Percentiles rank a stretch among this genome's conserved stretches.
These are phyloP conservation scores for Dillenia turbinata DNA, from an alignment of 164 flowering plant species.

Conservation along the genomic window DNA sequence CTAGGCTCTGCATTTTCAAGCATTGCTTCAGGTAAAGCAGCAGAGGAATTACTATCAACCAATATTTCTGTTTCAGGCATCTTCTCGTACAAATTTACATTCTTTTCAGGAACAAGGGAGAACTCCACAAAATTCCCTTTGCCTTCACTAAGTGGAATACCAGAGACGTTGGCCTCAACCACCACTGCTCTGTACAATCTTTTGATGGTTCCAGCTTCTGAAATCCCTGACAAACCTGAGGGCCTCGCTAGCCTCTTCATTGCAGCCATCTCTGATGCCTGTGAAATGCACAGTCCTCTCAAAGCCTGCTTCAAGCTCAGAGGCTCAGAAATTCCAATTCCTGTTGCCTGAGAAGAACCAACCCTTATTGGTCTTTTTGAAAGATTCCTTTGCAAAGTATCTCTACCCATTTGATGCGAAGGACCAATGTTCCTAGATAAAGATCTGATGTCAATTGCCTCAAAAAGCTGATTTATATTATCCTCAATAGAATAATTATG, in stretches of 20 bases:
- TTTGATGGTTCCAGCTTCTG: slow-evolving; percentile 60
- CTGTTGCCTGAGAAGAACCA: slow-evolving; percentile 42
- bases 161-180: slow-evolving; percentile 43
- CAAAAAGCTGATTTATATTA: slow-evolving; percentile 62
- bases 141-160: slow-evolving; percentile 30
- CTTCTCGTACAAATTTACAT: slow-evolving; percentile 20
- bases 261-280: slow-evolving; percentile 95
- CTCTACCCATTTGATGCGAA: slow-evolving; percentile 24
- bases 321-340: slow-evolving; percentile 72
- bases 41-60: slow-evolving; percentile 10
- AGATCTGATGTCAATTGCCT: slow-evolving; percentile 40
- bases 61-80: slow-evolving; percentile 3
- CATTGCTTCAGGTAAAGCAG: slow-evolving; percentile 8
- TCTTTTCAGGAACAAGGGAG: slow-evolving; percentile 55
- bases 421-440: slow-evolving; percentile 23
- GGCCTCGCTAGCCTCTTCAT: slow-evolving; percentile 58
- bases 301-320: slow-evolving; percentile 83
- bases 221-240: slow-evolving; percentile 29
- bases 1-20: slow-evolving; percentile 5
- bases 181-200: slow-evolving; percentile 56
- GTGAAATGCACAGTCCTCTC: slow-evolving; percentile 84
- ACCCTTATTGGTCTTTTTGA: slow-evolving; percentile 67
- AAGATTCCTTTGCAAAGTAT: slow-evolving; percentile 36
- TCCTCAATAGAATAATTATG: slow-evolving; percentile 44
- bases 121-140: slow-evolving; percentile 51